Conservation (phyloP, 2,329 filamentous ascomycete species). For the Hypoxylon sp. region DNA sequence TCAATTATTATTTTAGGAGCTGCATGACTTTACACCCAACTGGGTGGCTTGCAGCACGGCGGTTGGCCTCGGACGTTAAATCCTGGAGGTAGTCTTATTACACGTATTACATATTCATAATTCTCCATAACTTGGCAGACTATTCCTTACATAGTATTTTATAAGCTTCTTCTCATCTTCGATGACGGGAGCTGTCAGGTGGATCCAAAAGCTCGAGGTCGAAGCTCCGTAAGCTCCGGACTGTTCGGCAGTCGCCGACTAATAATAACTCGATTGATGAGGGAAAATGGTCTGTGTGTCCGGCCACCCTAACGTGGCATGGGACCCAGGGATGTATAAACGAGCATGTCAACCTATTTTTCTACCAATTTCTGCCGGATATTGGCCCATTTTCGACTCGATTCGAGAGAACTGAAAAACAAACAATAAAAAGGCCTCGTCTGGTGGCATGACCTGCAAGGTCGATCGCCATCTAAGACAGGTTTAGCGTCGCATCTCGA, state of each 20-base stretch:
- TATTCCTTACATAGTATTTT: constrained; percentile 5
- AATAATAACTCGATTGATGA: constrained; percentile 3
- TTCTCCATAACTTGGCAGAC: not conserved
- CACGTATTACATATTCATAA: constrained; percentile 13
- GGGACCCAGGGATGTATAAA: constrained; percentile 14
- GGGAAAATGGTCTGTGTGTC: constrained; percentile 23
- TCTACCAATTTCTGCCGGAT: constrained; percentile 18
- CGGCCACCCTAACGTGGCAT: constrained; percentile 20
- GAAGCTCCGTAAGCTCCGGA: constrained; percentile 15
- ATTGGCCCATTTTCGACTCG: constrained; percentile 24
- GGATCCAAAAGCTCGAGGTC: not conserved
- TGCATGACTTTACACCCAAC: constrained; percentile 8
- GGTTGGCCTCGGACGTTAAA: constrained; percentile 14
- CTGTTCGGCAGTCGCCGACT: constrained; percentile 36
- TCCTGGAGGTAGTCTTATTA: not conserved
- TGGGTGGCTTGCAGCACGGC: constrained; percentile 24
- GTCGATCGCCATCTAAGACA: constrained; percentile 44
- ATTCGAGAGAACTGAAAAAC: constrained; percentile 9
- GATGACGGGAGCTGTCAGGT: not conserved
- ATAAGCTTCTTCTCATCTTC: constrained; percentile 6
- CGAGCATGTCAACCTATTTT: constrained; percentile 19
- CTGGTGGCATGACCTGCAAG: constrained; percentile 41
- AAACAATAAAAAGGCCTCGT: constrained; percentile 32
- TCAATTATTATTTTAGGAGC: constrained; percentile 10
- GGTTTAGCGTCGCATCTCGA: constrained; percentile 37